phyloP scores from a whole-genome alignment of 2,329 filamentous ascomycete genomes.

The Xylaria arbuscula region DNA sequence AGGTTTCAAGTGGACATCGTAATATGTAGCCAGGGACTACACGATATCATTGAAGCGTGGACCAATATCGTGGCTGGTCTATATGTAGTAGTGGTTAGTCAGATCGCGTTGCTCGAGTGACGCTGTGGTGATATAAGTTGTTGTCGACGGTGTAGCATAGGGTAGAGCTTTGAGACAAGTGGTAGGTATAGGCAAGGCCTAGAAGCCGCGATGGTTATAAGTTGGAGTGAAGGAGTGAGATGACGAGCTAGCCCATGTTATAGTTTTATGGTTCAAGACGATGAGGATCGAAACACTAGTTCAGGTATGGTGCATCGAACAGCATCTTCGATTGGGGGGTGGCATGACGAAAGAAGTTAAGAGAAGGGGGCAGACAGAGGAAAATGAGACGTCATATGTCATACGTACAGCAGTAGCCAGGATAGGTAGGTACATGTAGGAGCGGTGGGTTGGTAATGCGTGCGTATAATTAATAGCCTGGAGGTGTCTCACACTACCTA shows the following conservation, averaged over 20 bases:
- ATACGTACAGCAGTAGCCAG: slow-evolving; percentile 41
- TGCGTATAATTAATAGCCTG: background rate
- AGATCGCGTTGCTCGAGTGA: background rate
- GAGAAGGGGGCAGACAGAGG: slow-evolving; percentile 31
- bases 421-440: slow-evolving; percentile 1
- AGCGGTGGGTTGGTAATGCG: slow-evolving; percentile 10
- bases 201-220: slow-evolving; percentile 18
- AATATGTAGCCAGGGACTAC: slow-evolving; percentile 23
- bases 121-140: background rate
- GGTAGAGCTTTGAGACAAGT: background rate
- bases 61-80: slow-evolving; percentile 1
- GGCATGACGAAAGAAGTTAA: slow-evolving; percentile 29
- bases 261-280: background rate
- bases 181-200: background rate
- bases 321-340: slow-evolving; percentile 5
- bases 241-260: background rate
- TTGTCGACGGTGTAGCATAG: background rate
- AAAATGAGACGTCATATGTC: slow-evolving; percentile 47
- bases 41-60: background rate
- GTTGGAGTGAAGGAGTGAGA: background rate
- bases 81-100: background rate
- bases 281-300: slow-evolving; percentile 21
- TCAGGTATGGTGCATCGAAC: slow-evolving; percentile 15
- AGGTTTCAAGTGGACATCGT: slow-evolving; percentile 34
- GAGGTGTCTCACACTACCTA: slow-evolving; percentile 8